phyloP scores from a whole-genome alignment of 306 rosid genomes.

The Ammopiptanthus mongolicus region DNA sequence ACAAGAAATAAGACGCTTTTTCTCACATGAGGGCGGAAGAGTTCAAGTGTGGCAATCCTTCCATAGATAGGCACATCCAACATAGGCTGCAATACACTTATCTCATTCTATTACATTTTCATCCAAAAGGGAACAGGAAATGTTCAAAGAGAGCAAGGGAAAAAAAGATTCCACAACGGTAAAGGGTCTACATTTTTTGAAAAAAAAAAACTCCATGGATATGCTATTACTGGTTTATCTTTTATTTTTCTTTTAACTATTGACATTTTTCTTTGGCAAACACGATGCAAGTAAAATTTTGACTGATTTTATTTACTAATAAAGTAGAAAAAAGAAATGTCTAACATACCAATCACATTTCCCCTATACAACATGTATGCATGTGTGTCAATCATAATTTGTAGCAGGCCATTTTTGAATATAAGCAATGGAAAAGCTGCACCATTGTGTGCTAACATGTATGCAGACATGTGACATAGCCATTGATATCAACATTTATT shows the following conservation, averaged over 20 bases:
- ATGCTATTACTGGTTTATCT: not conserved
- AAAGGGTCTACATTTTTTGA: not conserved
- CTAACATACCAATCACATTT: not conserved
- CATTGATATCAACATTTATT: not conserved
- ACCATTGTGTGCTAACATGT: not conserved
- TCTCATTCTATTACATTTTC: not conserved
- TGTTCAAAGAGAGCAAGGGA: not conserved
- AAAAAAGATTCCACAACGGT: not conserved
- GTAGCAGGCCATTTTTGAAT: not conserved
- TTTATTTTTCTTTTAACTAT: not conserved
- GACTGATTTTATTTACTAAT: not conserved
- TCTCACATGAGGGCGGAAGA: conserved; percentile 94
- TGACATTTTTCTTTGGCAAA: no score
- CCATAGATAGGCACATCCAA: conserved; percentile 96
- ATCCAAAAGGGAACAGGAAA: not conserved
- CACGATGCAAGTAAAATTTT: not conserved
- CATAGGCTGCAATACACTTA: conserved; percentile 55
- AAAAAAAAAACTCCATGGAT: not conserved
- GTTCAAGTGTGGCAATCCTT: conserved; percentile 90
- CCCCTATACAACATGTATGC: not conserved
- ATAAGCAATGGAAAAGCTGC: not conserved
- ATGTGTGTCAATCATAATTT: not conserved
- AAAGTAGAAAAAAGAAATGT: not conserved
- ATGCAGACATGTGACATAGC: not conserved
- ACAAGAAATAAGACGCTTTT: not conserved